phyloP scores from a whole-genome alignment of 2,329 filamentous ascomycete species.

The Beauveria australis region DNA sequence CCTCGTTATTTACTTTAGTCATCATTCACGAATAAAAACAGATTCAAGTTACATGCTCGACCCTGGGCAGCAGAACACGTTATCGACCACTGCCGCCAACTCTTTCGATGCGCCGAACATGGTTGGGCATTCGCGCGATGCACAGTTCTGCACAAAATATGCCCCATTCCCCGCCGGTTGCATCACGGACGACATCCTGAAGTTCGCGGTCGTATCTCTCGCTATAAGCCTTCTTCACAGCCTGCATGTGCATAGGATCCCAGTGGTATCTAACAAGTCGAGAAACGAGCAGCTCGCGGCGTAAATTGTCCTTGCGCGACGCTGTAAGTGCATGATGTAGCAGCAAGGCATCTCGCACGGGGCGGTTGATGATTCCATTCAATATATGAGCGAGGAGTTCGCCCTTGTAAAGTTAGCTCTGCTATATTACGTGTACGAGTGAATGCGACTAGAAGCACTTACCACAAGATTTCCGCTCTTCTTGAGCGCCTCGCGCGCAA shows the following conservation, averaged over 20 bases:
- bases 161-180: constrained; percentile 68
- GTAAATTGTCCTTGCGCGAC: constrained; percentile 60
- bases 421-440: constrained; percentile 5
- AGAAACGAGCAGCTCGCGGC: constrained; percentile 80
- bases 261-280: constrained; percentile 85
- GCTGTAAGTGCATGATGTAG: constrained; percentile 82
- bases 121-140: constrained; percentile 51
- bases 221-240: constrained; percentile 71
- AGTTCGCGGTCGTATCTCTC: constrained; percentile 68
- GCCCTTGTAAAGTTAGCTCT: constrained; percentile 47
- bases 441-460: constrained; percentile 34
- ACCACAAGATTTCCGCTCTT: constrained; percentile 92
- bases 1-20: neutral
- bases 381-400: constrained; percentile 92
- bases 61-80: neutral
- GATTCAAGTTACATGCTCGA: neutral
- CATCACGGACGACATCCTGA: constrained; percentile 69
- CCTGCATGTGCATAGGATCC: constrained; percentile 74
- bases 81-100: neutral
- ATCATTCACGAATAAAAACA: neutral
- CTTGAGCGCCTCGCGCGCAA: constrained; percentile 76
- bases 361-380: constrained; percentile 92
- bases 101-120: constrained; percentile 45
- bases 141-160: constrained; percentile 66
- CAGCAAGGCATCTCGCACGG: constrained; percentile 84